Conservation (phyloP, 2,329 filamentous ascomycete species). For the Venturia nashicola region DNA sequence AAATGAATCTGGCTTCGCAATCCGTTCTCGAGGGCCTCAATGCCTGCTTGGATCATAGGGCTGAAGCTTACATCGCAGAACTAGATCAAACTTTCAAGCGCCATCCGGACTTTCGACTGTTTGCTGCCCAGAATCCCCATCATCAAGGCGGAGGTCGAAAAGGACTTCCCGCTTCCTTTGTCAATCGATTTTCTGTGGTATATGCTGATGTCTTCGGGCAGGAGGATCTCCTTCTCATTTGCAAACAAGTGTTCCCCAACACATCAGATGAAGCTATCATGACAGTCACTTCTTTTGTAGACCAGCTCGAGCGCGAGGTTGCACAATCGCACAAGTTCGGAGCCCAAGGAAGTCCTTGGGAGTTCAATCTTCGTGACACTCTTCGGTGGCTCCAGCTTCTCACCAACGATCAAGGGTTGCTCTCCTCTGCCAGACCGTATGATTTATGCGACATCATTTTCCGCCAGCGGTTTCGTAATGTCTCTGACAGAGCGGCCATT, state of each 20-base stretch:
- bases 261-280: constrained; percentile 48
- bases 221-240: constrained; percentile 73
- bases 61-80: constrained; percentile 90
- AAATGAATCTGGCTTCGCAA: constrained; percentile 98
- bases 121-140: constrained; percentile 95
- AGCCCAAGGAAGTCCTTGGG: constrained; percentile 66
- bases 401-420: constrained; percentile 48
- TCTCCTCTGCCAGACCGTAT: constrained; percentile 42
- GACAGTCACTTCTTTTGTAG: constrained; percentile 68
- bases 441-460: constrained; percentile 78
- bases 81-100: constrained; percentile 87
- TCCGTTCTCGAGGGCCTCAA: constrained; percentile 94
- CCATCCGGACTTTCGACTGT: constrained; percentile 83
- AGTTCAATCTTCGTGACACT: constrained; percentile 86
- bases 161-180: constrained; percentile 86
- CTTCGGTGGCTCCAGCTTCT: constrained; percentile 75
- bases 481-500: constrained; percentile 54
- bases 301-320: constrained; percentile 61
- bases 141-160: constrained; percentile 94
- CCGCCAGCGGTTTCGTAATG: constrained; percentile 71
- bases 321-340: constrained; percentile 43
- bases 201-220: constrained; percentile 84
- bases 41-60: constrained; percentile 90
- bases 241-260: constrained; percentile 59
- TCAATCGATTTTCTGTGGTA: constrained; percentile 95